These are phyloP conservation scores for Globisporangium viniferum DNA, from an alignment of 352 stramenopile genomes.

Conservation along the genomic window DNA sequence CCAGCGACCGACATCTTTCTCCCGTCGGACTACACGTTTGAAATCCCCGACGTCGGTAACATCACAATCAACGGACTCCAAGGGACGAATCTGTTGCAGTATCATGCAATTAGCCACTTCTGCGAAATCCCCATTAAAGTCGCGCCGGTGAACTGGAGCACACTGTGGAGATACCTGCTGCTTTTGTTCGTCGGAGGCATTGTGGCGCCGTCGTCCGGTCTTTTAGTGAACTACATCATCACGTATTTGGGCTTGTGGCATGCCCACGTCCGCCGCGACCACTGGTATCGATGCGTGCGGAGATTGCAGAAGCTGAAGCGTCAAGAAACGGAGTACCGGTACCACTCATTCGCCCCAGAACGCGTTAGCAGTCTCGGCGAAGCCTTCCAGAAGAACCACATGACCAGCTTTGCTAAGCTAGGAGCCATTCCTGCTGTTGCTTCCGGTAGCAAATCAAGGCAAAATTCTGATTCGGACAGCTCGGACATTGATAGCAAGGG, in stretches of 20 bases:
- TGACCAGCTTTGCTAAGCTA: slow-evolving; percentile 26
- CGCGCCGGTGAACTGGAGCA: slow-evolving; percentile 48
- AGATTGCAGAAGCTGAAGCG: slow-evolving; percentile 76
- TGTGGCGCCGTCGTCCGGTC: slow-evolving; percentile 56
- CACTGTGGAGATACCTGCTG: slow-evolving; percentile 60
- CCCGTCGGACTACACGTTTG: slow-evolving; percentile 24
- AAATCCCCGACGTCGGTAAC: slow-evolving; percentile 37
- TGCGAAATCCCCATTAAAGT: slow-evolving; percentile 65
- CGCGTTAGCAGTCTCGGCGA: slow-evolving; percentile 45
- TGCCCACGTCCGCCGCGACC: slow-evolving; percentile 75
- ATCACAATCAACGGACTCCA: slow-evolving; percentile 48
- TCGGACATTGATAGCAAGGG: slow-evolving; percentile 40
- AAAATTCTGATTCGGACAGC: slow-evolving; percentile 13
- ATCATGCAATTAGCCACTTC: slow-evolving; percentile 44
- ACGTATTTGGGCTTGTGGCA: slow-evolving; percentile 82
- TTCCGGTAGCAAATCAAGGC: slow-evolving; percentile 5
- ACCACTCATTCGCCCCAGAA: slow-evolving; percentile 76
- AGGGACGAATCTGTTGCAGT: slow-evolving; percentile 43
- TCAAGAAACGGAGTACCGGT: slow-evolving; percentile 65
- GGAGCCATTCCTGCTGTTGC: slow-evolving; percentile 21
- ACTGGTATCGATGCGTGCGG: slow-evolving; percentile 78
- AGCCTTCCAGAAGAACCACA: slow-evolving; percentile 18
- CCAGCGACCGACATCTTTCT: slow-evolving; percentile 49
- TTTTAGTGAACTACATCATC: slow-evolving; percentile 76
- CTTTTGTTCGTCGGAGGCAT: slow-evolving; percentile 75